A percentile compares a stretch with the other conserved stretches of the same genome.
phyloP scores from a whole-genome alignment of 176 grass and related monocot genomes.

The Bothriochloa decipiens region DNA sequence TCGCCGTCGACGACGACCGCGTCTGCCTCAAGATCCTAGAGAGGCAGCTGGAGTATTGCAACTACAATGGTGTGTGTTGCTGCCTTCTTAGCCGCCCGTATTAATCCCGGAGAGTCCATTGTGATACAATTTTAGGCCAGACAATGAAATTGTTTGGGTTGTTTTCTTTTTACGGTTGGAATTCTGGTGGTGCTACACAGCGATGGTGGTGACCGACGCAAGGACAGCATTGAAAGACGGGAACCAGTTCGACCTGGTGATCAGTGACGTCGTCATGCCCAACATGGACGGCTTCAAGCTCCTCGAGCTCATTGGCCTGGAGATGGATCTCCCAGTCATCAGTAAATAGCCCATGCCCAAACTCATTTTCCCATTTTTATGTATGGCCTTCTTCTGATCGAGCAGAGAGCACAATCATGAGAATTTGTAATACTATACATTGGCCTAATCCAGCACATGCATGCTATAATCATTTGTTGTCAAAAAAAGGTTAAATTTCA shows the following conservation, averaged over 20 bases:
- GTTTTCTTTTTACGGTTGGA: no score
- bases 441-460: no score
- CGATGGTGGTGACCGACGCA: slow-evolving; percentile 27
- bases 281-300: slow-evolving; percentile 67
- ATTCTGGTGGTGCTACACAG: slow-evolving; percentile 35
- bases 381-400: not conserved
- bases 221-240: slow-evolving; percentile 33
- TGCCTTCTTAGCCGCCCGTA: no score
- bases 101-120: not conserved
- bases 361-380: not conserved
- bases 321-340: slow-evolving; percentile 81
- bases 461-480: no score
- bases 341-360: slow-evolving; percentile 49
- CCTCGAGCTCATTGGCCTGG: no score
- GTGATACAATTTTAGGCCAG: not conserved
- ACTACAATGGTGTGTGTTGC: slow-evolving; percentile 45
- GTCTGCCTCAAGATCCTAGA: slow-evolving; percentile 36
- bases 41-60: slow-evolving; percentile 7
- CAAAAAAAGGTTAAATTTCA: no score
- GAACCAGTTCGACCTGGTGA: slow-evolving; percentile 55
- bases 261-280: slow-evolving; percentile 68
- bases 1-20: slow-evolving; percentile 46
- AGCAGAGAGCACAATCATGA: not conserved
- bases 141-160: no score
- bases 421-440: no score